phyloP scores from a whole-genome alignment of 2,329 filamentous ascomycete genomes.

The Colletotrichum trifolii region DNA sequence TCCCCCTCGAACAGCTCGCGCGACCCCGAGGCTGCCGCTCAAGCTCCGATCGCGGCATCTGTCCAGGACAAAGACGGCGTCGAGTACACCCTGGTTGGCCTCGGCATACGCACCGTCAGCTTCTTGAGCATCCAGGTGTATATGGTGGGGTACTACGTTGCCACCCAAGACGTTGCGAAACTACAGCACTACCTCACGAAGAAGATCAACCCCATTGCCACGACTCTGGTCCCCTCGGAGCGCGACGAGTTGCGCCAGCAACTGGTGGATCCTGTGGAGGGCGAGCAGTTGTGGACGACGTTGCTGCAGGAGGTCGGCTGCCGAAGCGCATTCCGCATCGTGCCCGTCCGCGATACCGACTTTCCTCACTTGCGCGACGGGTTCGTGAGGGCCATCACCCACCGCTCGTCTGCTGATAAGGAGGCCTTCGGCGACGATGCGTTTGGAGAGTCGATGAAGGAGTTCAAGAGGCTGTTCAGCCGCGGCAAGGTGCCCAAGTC shows the following conservation, averaged over 20 bases:
- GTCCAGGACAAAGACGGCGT: constrained; percentile 55
- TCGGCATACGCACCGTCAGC: constrained; percentile 89
- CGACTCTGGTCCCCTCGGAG: constrained; percentile 84
- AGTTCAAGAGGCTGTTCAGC: constrained; percentile 86
- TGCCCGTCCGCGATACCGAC: constrained; percentile 93
- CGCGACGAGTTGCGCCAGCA: constrained; percentile 77
- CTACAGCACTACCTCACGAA: constrained; percentile 83
- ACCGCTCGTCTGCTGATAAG: constrained; percentile 70
- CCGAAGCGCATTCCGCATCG: constrained; percentile 83
- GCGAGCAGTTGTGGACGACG: constrained; percentile 79
- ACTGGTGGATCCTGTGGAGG: constrained; percentile 75
- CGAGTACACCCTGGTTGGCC: constrained; percentile 88
- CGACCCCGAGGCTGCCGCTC: constrained; percentile 34
- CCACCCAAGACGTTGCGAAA: constrained; percentile 82
- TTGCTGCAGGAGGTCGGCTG: constrained; percentile 75
- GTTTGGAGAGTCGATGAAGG: constrained; percentile 79
- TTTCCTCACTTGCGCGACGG: constrained; percentile 93
- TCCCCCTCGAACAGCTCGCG: constrained; percentile 52
- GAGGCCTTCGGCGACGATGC: constrained; percentile 73
- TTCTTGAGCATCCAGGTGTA: constrained; percentile 94
- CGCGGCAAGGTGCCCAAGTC: constrained; percentile 84
- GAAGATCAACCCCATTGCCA: constrained; percentile 80
- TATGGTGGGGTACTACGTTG: constrained; percentile 91
- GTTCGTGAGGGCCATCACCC: constrained; percentile 86
- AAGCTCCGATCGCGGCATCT: constrained; percentile 51